Conservation (phyloP, 768 basidiomycete species). For the Sporobolomyces roseus region DNA sequence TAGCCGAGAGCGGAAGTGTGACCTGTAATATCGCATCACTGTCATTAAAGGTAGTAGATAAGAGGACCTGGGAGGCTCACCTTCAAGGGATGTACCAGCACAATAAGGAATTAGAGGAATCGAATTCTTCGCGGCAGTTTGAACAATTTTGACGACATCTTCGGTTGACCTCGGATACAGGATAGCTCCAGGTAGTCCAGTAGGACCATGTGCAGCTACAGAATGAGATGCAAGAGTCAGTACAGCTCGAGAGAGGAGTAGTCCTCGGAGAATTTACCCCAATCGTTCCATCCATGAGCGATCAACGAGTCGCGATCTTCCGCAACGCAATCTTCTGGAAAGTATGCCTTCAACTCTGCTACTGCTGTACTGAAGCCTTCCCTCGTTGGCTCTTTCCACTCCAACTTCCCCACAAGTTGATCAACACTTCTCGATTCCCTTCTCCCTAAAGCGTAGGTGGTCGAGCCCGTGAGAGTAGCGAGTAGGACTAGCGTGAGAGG, state of each 20-base stretch:
- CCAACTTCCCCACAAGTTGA: background rate
- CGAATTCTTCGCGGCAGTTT: constrained; percentile 66
- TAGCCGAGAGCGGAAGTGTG: constrained; percentile 38
- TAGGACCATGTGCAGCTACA: constrained; percentile 37
- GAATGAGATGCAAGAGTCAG: fast-evolving
- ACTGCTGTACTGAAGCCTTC: constrained; percentile 37
- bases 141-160: constrained; percentile 76
- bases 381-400: constrained; percentile 23
- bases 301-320: constrained; percentile 31
- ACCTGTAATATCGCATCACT: constrained; percentile 16
- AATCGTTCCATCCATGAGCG: constrained; percentile 40
- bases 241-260: background rate
- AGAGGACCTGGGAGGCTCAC: constrained; percentile 55
- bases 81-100: constrained; percentile 85
- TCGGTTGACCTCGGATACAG: constrained; percentile 62
- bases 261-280: constrained; percentile 30
- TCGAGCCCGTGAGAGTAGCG: constrained; percentile 31
- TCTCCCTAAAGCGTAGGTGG: constrained; percentile 27
- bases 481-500: constrained; percentile 30
- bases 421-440: background rate
- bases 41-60: background rate
- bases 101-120: constrained; percentile 77
- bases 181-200: constrained; percentile 42
- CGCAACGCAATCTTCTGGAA: constrained; percentile 40
- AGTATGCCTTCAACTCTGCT: constrained; percentile 23